Percentiles rank a stretch among this genome's conserved stretches.
phyloP scores from a whole-genome alignment of 1,284 basidiomycete species.

The Cronartium quercuum region DNA sequence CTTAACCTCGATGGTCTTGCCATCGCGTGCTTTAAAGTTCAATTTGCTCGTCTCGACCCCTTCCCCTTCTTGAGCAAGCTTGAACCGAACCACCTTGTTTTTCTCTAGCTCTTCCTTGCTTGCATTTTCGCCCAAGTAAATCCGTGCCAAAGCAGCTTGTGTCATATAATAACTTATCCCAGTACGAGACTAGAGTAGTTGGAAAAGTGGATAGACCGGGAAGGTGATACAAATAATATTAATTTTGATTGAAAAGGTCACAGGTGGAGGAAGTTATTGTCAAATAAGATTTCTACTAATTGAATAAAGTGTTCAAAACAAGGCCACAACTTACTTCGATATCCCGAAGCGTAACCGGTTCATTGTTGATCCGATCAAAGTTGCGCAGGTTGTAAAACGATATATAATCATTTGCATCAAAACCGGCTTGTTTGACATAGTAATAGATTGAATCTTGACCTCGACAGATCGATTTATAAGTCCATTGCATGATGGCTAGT shows the following conservation, averaged over 20 bases:
- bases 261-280: too few relatives aligned
- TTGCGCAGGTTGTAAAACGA: conserved; percentile 81
- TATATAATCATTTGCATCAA: conserved; percentile 70
- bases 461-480: conserved; percentile 72
- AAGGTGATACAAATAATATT: too few relatives aligned
- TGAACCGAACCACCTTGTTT: conserved; percentile 42
- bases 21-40: conserved; percentile 36
- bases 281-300: too few relatives aligned
- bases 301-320: too few relatives aligned
- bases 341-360: conserved; percentile 57
- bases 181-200: too few relatives aligned
- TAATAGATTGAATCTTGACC: conserved; percentile 81
- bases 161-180: conserved; percentile 76
- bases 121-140: conserved; percentile 63
- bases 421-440: conserved; percentile 67
- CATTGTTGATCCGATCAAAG: conserved; percentile 86
- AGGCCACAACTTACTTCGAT: too few relatives aligned
- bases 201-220: too few relatives aligned
- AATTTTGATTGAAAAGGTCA: too few relatives aligned
- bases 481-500: conserved; percentile 71
- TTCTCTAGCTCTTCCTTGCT: conserved; percentile 52
- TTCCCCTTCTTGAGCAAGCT: conserved; percentile 47
- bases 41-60: conserved; percentile 35
- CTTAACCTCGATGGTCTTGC: conserved; percentile 39
- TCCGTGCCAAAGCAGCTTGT: conserved; percentile 75